These are phyloP conservation scores for Boletus tylopilopsis DNA, from an alignment of 768 basidiomycete species.

Conservation along the genomic window DNA sequence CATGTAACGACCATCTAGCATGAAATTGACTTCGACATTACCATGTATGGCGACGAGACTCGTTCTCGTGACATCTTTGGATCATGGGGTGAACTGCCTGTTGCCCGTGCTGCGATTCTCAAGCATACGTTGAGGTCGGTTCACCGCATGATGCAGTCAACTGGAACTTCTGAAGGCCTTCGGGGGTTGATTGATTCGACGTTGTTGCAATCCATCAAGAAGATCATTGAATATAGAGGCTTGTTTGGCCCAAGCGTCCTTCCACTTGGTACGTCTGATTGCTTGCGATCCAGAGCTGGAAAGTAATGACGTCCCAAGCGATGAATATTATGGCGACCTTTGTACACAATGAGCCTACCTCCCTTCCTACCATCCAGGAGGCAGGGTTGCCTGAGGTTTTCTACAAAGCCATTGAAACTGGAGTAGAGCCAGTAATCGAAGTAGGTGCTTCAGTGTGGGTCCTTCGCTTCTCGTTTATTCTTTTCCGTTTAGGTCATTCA, in stretches of 20 bases:
- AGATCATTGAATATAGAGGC: constrained; percentile 76
- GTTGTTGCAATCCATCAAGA: constrained; percentile 79
- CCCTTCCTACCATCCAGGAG: constrained; percentile 89
- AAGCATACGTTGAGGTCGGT: constrained; percentile 89
- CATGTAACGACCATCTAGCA: constrained; percentile 38
- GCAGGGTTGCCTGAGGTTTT: constrained; percentile 84
- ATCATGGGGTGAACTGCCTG: constrained; percentile 61
- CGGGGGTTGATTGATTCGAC: constrained; percentile 92
- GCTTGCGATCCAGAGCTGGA: neutral
- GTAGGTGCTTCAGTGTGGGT: constrained; percentile 38
- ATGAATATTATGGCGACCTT: constrained; percentile 96
- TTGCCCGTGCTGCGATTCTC: constrained; percentile 73
- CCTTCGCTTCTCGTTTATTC: neutral
- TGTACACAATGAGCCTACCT: constrained; percentile 98
- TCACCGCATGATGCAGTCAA: constrained; percentile 96
- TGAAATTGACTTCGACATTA: constrained; percentile 65
- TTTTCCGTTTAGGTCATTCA: constrained; percentile 67
- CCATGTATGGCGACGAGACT: constrained; percentile 46
- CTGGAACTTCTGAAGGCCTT: constrained; percentile 90
- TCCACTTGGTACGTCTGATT: constrained; percentile 61
- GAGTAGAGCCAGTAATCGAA: constrained; percentile 85
- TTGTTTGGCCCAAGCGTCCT: constrained; percentile 87
- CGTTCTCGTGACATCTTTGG: constrained; percentile 44
- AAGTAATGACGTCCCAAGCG: constrained; percentile 36
- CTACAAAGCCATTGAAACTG: constrained; percentile 79